These are phyloP conservation scores for Coniochaeta ligniaria DNA, from an alignment of 2,329 filamentous ascomycete species.

Conservation along the genomic window DNA sequence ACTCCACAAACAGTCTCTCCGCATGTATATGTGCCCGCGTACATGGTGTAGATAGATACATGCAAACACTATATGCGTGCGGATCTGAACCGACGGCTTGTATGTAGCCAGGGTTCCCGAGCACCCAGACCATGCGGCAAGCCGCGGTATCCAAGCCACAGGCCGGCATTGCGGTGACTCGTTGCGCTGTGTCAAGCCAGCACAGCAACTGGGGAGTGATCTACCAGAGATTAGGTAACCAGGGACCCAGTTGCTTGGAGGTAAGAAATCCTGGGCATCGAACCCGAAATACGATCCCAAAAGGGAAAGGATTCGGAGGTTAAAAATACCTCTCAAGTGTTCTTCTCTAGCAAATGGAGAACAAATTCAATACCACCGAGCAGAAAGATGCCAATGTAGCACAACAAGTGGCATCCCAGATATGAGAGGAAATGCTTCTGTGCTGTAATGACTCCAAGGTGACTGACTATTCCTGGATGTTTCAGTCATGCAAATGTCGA, in stretches of 20 bases:
- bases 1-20: background rate
- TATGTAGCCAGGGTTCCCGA: background rate
- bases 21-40: background rate
- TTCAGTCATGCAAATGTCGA: background rate
- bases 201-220: slow-evolving; percentile 1
- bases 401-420: background rate
- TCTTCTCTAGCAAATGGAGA: background rate
- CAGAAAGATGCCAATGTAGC: background rate
- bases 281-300: slow-evolving; percentile 7
- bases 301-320: background rate
- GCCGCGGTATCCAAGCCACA: slow-evolving; percentile 11
- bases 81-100: background rate
- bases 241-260: background rate
- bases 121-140: slow-evolving; percentile 2
- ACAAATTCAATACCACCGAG: background rate
- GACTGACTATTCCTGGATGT: background rate
- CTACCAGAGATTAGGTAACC: slow-evolving; percentile 11
- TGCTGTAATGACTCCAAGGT: too few species aligned
- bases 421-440: background rate
- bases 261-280: background rate
- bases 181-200: slow-evolving; percentile 2
- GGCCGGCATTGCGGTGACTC: slow-evolving; percentile 7
- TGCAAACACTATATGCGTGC: background rate
- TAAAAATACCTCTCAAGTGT: background rate
- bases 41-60: background rate